These are phyloP conservation scores for Puccinia polysora DNA, from an alignment of 1,284 basidiomycete species.

Conservation along the genomic window DNA sequence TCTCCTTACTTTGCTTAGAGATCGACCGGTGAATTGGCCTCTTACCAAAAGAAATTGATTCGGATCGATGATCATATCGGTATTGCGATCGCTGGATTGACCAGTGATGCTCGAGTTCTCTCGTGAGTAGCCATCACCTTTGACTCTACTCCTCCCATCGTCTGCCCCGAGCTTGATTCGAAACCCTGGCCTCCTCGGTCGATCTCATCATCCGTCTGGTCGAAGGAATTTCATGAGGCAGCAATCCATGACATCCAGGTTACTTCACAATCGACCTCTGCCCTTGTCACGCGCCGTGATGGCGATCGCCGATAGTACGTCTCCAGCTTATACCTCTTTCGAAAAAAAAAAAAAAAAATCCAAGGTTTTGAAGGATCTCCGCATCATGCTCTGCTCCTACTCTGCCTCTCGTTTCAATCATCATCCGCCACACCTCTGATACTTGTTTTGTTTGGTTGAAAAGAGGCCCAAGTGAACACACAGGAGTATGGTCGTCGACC, in stretches of 20 bases:
- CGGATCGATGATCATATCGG: constrained; percentile 98
- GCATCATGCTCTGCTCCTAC: too few relatives aligned
- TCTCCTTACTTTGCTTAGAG: too few relatives aligned
- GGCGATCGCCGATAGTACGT: constrained; percentile 83
- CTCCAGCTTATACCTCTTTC: too few relatives aligned
- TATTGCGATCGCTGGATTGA: constrained; percentile 95
- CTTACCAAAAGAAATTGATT: constrained; percentile 99
- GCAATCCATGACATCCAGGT: constrained; percentile 89
- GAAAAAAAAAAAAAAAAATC: too few relatives aligned
- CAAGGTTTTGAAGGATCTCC: too few relatives aligned
- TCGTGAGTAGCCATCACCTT: constrained; percentile 68
- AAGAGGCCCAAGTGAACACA: constrained; percentile 97
- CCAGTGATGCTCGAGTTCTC: constrained; percentile 92
- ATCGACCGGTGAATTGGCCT: constrained; percentile 96
- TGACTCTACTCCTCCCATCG: too few relatives aligned
- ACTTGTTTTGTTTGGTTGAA: too few relatives aligned
- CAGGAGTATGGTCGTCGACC: constrained; percentile 96
- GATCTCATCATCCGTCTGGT: too few relatives aligned
- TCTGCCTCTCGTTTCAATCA: too few relatives aligned
- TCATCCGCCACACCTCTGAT: too few relatives aligned
- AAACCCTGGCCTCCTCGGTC: too few relatives aligned
- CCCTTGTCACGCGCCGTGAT: constrained; percentile 89
- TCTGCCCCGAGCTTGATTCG: background rate
- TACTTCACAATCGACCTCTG: constrained; percentile 90
- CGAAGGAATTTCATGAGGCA: constrained; percentile 99